Base-by-base conservation (phyloP, 768 basidiomycete genomes). In the Suillus clintonianus region DNA sequence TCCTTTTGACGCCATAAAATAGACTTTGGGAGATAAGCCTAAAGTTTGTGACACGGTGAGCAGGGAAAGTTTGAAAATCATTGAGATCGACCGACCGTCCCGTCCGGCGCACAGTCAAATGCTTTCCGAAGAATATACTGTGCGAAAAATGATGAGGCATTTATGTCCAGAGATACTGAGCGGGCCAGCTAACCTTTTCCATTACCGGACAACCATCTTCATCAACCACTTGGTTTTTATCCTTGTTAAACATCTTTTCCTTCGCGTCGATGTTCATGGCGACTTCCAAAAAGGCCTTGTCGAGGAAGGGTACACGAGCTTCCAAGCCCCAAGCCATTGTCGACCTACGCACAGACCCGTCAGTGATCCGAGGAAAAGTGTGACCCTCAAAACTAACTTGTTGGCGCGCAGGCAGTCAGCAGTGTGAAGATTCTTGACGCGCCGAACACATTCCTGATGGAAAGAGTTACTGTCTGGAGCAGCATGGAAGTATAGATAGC, bases 241-340 rank as follows among this genome's bases (percentile, higher is more conserved):
- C 94, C 76, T 95, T 98, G 70, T 72, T 82, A 80, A 98, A 99
- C 84, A 86, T 87, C 77, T 99, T 99, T 63, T 91, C 85, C 71
- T 88, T 85, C 2, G 97, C 85, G 68, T 96, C 89, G 69, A 95
- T 79, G 79, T 90, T 90, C 94, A 99, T 94, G 2, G 95, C 85
- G 24, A 91, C 91, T 61, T 99, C 95, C 59, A 99, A 82, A 86
- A 99, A 99, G 17, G 86, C 81, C 80, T 95, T 97, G 83, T 99
- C 97, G 61, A 99, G 87, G 88, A 99, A 99, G 14, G 97, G 97
- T 6, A 99, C 97, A 55, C 97, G 94, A 3, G 95, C 95, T 76
- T 99, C 97, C 54, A 99, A 87, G 66, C 97, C 97, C 96, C 97
- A 99, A 1, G 97, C 97, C 97, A 99, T 99, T 9, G 97, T 99